phyloP scores from a whole-genome alignment of 1,284 basidiomycete species.

The Ceraceosorus guamensis region DNA sequence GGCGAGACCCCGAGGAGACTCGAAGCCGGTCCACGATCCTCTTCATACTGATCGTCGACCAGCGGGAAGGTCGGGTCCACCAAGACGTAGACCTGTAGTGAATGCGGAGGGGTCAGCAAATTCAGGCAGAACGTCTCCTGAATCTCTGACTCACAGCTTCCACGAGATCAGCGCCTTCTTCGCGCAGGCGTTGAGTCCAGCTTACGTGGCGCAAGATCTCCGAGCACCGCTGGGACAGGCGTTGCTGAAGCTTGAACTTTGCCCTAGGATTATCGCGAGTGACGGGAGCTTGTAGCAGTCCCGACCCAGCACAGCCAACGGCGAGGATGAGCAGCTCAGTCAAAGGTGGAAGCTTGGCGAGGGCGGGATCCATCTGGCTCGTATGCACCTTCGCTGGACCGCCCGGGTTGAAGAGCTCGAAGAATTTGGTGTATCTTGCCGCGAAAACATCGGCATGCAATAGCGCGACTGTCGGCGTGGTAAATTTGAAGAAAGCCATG shows the following conservation, averaged over 20 bases:
- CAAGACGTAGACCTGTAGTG: neutral
- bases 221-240: neutral
- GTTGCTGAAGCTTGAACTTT: constrained; percentile 5
- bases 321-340: constrained; percentile 1
- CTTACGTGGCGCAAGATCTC: neutral
- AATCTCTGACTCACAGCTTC: neutral
- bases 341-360: neutral
- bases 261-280: neutral
- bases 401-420: constrained; percentile 1
- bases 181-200: neutral
- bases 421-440: constrained; percentile 4
- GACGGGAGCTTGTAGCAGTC: constrained; percentile 1
- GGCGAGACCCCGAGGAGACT: neutral
- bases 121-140: too few relatives aligned
- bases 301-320: constrained; percentile 3
- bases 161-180: neutral
- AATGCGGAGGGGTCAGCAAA: too few relatives aligned
- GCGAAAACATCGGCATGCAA: constrained; percentile 4
- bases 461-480: neutral
- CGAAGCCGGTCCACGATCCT: too few relatives aligned
- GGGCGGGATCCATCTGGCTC: neutral
- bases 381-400: neutral
- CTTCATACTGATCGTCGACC: neutral
- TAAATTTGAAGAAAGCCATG: constrained; percentile 1
- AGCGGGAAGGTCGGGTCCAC: neutral